A percentile compares a stretch with the other conserved stretches of the same genome.
phyloP scores from a whole-genome alignment of 129 eudicot species.

The Artemisia tridentata region DNA sequence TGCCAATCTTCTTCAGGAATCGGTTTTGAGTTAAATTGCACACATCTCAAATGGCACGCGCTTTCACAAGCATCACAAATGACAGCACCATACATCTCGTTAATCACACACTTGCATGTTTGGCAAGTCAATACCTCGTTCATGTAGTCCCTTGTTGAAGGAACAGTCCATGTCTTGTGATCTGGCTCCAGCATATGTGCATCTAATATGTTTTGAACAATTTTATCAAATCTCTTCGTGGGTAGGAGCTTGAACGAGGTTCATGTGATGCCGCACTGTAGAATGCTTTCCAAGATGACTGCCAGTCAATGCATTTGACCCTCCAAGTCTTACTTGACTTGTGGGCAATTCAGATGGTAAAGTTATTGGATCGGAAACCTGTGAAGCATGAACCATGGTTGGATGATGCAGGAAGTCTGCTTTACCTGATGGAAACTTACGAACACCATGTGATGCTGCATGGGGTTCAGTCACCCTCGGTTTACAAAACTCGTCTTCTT shows the following conservation, averaged over 20 bases:
- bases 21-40: slow-evolving; percentile 46
- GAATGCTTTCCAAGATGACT: slow-evolving; percentile 17
- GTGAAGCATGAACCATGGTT: neutral
- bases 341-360: slow-evolving; percentile 16
- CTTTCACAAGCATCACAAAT: slow-evolving; percentile 86
- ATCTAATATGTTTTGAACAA: slow-evolving; percentile 55
- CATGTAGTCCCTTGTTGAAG: slow-evolving; percentile 75
- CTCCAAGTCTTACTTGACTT: slow-evolving; percentile 7
- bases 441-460: neutral
- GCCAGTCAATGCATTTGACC: neutral
- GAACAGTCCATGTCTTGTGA: slow-evolving; percentile 61
- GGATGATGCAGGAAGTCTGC: neutral
- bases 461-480: neutral
- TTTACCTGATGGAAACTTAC: neutral
- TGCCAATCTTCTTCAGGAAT: slow-evolving; percentile 68
- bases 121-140: slow-evolving; percentile 67
- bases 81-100: slow-evolving; percentile 56
- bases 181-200: slow-evolving; percentile 36
- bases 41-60: slow-evolving; percentile 63
- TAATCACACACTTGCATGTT: slow-evolving; percentile 40
- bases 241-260: too few relatives aligned
- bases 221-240: slow-evolving; percentile 47
- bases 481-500: neutral
- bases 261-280: neutral
- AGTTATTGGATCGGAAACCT: neutral